Conservation (phyloP, 768 basidiomycete species). For the Mycena amicta region DNA sequence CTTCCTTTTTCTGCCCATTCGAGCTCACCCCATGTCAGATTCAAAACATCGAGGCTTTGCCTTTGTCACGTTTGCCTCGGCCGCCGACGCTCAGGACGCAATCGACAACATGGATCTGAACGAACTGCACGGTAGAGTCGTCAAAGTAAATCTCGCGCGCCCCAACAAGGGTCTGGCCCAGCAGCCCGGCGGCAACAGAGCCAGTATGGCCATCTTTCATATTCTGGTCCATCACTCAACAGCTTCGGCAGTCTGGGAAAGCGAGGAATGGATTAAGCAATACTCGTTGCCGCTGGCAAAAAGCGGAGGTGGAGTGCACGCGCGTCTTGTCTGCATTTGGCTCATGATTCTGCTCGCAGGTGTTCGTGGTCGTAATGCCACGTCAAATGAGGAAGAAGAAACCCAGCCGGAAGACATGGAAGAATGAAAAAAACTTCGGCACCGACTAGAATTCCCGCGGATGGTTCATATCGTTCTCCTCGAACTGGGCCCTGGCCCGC, state of each 20-base stretch:
- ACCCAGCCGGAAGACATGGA: conserved; percentile 42
- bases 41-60: conserved; percentile 92
- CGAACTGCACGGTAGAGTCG: conserved; percentile 73
- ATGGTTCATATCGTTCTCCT: conserved; percentile 49
- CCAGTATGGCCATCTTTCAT: conserved; percentile 52
- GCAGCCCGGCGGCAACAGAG: conserved; percentile 68
- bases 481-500: conserved; percentile 80
- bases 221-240: background rate
- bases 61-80: conserved; percentile 82
- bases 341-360: conserved; percentile 36
- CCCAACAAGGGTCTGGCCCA: conserved; percentile 75
- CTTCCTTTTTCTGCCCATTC: conserved; percentile 9
- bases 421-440: conserved; percentile 46
- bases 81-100: conserved; percentile 90
- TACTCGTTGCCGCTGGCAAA: conserved; percentile 78
- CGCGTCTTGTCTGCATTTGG: conserved; percentile 3
- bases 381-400: conserved; percentile 30
- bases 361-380: conserved; percentile 54
- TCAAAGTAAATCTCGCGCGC: conserved; percentile 84
- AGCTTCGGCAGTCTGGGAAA: conserved; percentile 79
- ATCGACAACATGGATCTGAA: conserved; percentile 99
- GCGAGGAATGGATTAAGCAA: conserved; percentile 89
- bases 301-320: conserved; percentile 62
- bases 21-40: conserved; percentile 41
- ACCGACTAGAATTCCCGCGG: conserved; percentile 14